Base-by-base conservation (phyloP, 2,329 filamentous ascomycete genomes). In the Trichoderma sp. region DNA sequence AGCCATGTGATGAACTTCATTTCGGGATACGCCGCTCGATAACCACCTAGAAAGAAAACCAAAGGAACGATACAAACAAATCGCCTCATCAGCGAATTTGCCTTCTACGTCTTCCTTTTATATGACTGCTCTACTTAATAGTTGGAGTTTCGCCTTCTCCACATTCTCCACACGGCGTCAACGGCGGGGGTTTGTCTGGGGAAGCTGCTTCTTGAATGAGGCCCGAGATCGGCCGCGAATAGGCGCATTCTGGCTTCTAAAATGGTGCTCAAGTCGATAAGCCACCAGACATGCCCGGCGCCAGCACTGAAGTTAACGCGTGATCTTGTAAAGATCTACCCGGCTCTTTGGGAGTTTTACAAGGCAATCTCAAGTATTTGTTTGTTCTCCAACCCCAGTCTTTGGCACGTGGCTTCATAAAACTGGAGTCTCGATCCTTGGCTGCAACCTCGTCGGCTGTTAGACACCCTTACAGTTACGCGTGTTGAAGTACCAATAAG, bases 171-270 rank as follows among this genome's bases (percentile, higher is more conserved):
- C 60, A 21, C 49, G 60, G 60, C 60, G 60, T 64, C 37, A 64
- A 64, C 24, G 60, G 60, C 60, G 60, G 60, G 59, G 30, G 24
- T 52, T 26, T 34, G 21, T 54, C 59, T 39, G 30, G n/a, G 60
- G 43, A 52, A 37, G 16, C n/a, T n/a, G 16, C 8, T 24, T 18
- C 37, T 39, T 54, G 8, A 24, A 39, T 21, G 13, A 54, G 37
- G 60, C 60, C 59, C 60, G 60, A 64, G 60, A 64, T 64, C 60
- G 60, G 60, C 60, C 21, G 37, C 37, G 32, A 7, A 54, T 37
- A 54, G 51, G 51, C 26, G 24, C 26, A 54, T 24, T 26, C 51
- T 26, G 51, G 14, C 13, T 14, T 24, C 51, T 26, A 54, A 28
- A 26, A 14, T 26, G 26, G 24, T 28, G 51, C 46, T n/a, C 24